Evolutionary conservation across 805 yeast genomes (phyloP), one percentile per base, ranked within the genome.

Genomic region (Wickerhamiella galacta): DNA sequence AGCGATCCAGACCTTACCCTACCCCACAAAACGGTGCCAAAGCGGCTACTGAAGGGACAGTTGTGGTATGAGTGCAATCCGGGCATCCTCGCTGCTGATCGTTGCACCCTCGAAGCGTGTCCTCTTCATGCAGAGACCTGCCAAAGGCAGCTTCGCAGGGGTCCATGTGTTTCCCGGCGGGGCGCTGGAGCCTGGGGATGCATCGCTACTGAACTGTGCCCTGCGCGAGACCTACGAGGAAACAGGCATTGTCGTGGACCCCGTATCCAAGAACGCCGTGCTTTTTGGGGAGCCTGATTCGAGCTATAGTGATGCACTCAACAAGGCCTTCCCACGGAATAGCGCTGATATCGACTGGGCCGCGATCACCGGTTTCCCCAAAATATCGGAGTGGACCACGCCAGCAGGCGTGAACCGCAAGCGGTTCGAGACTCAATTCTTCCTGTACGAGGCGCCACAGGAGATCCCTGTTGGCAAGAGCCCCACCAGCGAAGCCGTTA

Each of bases 131-230:
- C 32, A 41, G 14, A 35, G 56, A 9, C 56, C 55, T 1, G 25
- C 40, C 14, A 39, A 31, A 23, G 54, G 53, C 12, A 30, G 50
- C 6, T 51, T 39, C 32, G 48, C 55, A 1, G 32, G 44, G 10
- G 33, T 43, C 11, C 49, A 49, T 33, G 56, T 49, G 14, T 51
- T 51, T 28, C 56, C 56, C 2, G 56, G 56, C 6, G 56, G 56
- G 2, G 50, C 43, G 2, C 24, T 39, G 12, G 56, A 51, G 11
- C 31, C 40, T 4, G 32, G 40, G 1, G 56, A 51, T 26, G 37
- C 39, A 6, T 30, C 35, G 19, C 33, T 43, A 22, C 40, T 39
- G 17, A 40, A 48, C 28, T 44, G 52, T 28, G 56, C 55, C 2
- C 36, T 51, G 16, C 36, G 56, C 15, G 56, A 51, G 25, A 47